Percentiles rank a stretch among this genome's conserved stretches.
Evolutionary conservation across 1,139 yeast genomes (phyloP).

Genomic region (Debaryomycetaceae sp.): DNA sequence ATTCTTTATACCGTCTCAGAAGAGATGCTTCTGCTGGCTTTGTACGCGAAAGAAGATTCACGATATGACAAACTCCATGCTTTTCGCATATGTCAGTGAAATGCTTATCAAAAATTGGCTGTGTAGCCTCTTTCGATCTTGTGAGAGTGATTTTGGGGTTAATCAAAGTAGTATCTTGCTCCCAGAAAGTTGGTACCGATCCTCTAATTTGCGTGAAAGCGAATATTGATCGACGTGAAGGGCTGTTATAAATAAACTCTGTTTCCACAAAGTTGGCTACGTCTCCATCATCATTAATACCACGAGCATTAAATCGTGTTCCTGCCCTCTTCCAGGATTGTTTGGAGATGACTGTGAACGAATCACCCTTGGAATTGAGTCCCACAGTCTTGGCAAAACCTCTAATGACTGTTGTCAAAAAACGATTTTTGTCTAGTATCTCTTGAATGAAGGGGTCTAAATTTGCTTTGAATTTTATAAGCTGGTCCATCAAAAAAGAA

Average conservation of each 20-base stretch:
- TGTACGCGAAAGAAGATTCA: slow-evolving; percentile 72
- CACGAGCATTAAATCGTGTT: slow-evolving; percentile 89
- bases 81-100: slow-evolving; percentile 64
- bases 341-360: slow-evolving; percentile 78
- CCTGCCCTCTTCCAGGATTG: slow-evolving; percentile 98
- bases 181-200: slow-evolving; percentile 96
- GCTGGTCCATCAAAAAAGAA: slow-evolving; percentile 81
- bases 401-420: slow-evolving; percentile 85
- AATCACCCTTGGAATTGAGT: slow-evolving; percentile 51
- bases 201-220: slow-evolving; percentile 90
- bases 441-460: slow-evolving; percentile 57
- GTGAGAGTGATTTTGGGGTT: slow-evolving; percentile 86
- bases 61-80: slow-evolving; percentile 84
- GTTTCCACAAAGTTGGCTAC: slow-evolving; percentile 97
- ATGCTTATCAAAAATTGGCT: slow-evolving; percentile 83
- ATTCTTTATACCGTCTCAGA: slow-evolving; percentile 62
- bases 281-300: slow-evolving; percentile 75
- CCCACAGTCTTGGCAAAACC: slow-evolving; percentile 87
- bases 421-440: slow-evolving; percentile 68
- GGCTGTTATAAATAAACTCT: slow-evolving; percentile 66
- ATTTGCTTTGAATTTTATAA: slow-evolving; percentile 69
- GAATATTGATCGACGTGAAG: slow-evolving; percentile 46
- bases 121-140: slow-evolving; percentile 87
- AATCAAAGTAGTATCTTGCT: slow-evolving; percentile 84
- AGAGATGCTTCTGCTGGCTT: slow-evolving; percentile 76